Percentiles rank a stretch among this genome's conserved stretches.
phyloP scores from a whole-genome alignment of 1,284 basidiomycete genomes.

The Exobasidium cylindrosporum region DNA sequence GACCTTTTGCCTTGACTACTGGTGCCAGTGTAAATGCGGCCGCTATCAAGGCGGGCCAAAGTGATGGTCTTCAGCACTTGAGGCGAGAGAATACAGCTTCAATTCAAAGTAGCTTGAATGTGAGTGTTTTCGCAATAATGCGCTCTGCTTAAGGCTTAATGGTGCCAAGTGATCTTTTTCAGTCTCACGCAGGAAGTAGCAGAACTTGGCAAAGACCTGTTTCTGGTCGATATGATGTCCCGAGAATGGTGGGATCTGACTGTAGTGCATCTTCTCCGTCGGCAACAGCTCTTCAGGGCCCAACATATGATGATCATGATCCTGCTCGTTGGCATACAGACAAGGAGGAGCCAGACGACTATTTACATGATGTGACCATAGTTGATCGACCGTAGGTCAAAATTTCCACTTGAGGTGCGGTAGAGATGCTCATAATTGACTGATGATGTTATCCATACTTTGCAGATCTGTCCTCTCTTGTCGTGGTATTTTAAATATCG shows the following conservation, averaged over 20 bases:
- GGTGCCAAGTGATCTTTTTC: no score
- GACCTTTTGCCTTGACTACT: background rate
- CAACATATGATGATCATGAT: conserved; percentile 8
- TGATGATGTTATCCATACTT: no score
- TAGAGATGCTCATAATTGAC: no score
- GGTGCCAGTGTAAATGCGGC: background rate
- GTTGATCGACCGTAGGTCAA: conserved; percentile 4
- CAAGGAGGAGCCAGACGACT: conserved; percentile 29
- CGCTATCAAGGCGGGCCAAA: background rate
- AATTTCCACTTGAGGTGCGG: no score
- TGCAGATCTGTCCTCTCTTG: background rate
- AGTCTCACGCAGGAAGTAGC: no score
- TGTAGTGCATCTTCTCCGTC: background rate
- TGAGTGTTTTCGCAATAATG: background rate
- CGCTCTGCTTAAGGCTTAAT: no score
- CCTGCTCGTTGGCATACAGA: conserved; percentile 19
- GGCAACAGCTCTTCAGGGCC: background rate
- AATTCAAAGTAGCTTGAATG: background rate
- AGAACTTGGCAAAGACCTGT: background rate
- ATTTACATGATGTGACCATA: conserved; percentile 21
- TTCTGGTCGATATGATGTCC: background rate
- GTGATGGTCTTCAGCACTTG: background rate
- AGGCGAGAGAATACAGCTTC: background rate
- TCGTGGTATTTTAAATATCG: conserved; percentile 30
- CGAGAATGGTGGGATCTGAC: background rate